These are phyloP conservation scores for Rasamsonia emersonii DNA, from an alignment of 2,329 filamentous ascomycete species.

Conservation along the genomic window DNA sequence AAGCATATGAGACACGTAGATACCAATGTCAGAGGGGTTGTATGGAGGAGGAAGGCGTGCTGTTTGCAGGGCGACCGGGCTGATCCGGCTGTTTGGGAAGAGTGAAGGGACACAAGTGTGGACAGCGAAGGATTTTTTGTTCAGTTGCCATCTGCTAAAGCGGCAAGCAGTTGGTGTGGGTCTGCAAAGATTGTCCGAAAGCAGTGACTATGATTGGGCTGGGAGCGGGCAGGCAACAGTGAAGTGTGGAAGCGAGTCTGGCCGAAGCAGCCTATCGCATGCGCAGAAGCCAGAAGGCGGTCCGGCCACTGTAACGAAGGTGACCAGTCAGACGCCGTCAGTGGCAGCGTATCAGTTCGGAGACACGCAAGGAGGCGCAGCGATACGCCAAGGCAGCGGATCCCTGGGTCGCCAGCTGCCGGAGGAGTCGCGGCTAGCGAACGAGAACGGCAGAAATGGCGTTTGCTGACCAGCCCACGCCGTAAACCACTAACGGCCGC, in stretches of 20 bases:
- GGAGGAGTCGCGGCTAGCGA: conserved; percentile 12
- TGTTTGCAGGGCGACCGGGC: too few species aligned
- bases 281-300: too few species aligned
- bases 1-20: too few species aligned
- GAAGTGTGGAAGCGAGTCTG: too few species aligned
- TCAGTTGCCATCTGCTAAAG: conserved; percentile 26
- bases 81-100: too few species aligned
- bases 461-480: conserved; percentile 7
- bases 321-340: too few species aligned
- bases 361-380: neutral
- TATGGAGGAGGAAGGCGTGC: too few species aligned
- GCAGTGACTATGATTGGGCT: conserved; percentile 20
- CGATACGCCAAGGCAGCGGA: conserved; percentile 10
- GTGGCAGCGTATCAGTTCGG: too few species aligned
- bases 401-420: too few species aligned
- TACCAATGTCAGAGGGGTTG: too few species aligned
- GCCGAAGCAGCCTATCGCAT: too few species aligned
- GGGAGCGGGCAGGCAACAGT: conserved; percentile 16
- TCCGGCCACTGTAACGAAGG: too few species aligned
- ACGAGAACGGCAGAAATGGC: conserved; percentile 15
- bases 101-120: conserved; percentile 12
- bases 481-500: conserved; percentile 1
- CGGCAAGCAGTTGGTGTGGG: conserved; percentile 22
- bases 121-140: conserved; percentile 22
- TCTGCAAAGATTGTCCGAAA: conserved; percentile 19